Evolutionary conservation across 257 asterid genomes (phyloP).

Genomic region (Forsythia viridissima): DNA sequence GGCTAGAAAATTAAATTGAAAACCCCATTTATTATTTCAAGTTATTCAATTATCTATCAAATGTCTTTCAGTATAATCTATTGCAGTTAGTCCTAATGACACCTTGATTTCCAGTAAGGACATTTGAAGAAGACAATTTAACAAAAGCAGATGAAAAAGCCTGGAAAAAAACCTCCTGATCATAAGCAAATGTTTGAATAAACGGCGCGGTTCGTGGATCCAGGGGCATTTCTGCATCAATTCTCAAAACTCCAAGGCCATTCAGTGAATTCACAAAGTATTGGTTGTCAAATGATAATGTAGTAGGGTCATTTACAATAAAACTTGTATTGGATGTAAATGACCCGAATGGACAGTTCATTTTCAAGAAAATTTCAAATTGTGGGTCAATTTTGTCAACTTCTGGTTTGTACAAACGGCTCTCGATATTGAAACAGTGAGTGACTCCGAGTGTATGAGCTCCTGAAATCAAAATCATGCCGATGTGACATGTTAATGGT

Average conservation of each 20-base stretch:
- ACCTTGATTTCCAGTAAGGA: conserved; percentile 47
- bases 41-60: neutral
- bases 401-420: conserved; percentile 24
- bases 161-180: conserved; percentile 32
- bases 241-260: conserved; percentile 41
- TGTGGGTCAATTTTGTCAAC: conserved; percentile 7
- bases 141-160: conserved; percentile 53
- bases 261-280: conserved; percentile 32
- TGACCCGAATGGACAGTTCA: conserved; percentile 32
- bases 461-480: conserved; percentile 25
- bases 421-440: conserved; percentile 35
- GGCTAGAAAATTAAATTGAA: neutral
- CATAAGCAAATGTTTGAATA: conserved; percentile 37
- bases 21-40: neutral
- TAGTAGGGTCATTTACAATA: conserved; percentile 38
- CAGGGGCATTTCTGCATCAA: conserved; percentile 45
- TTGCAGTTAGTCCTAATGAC: conserved; percentile 39
- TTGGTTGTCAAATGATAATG: conserved; percentile 39
- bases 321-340: conserved; percentile 20
- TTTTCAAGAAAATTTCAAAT: conserved; percentile 13
- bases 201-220: conserved; percentile 41
- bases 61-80: conserved; percentile 21
- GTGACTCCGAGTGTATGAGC: conserved; percentile 49
- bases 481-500: neutral
- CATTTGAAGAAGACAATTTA: conserved; percentile 38